These are phyloP conservation scores for Suillus brevipes DNA, from an alignment of 768 basidiomycete species.

Conservation along the genomic window DNA sequence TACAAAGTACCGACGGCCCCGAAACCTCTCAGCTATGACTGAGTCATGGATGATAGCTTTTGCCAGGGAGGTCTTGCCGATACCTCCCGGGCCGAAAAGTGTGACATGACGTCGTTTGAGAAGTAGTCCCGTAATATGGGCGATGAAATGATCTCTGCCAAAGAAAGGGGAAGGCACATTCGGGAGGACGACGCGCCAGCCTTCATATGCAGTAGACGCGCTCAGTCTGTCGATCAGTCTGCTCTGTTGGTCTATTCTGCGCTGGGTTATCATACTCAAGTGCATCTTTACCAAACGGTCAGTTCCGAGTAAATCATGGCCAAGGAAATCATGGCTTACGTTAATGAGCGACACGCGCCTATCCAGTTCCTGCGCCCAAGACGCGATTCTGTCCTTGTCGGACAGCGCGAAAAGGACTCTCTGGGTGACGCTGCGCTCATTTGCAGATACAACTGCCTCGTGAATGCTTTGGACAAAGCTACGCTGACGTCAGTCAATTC, in stretches of 20 bases:
- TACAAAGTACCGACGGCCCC: slow-evolving; percentile 3
- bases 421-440: background rate
- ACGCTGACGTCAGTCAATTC: background rate
- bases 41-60: slow-evolving; percentile 6
- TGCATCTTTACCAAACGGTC: background rate
- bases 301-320: background rate
- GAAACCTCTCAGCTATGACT: slow-evolving; percentile 1
- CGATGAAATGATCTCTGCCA: background rate
- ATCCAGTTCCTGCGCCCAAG: background rate
- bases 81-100: slow-evolving; percentile 5
- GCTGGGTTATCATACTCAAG: background rate
- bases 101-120: slow-evolving; percentile 2
- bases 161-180: background rate
- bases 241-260: background rate
- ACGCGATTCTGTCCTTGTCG: background rate
- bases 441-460: background rate
- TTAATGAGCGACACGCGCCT: background rate
- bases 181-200: background rate
- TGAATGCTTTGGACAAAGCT: background rate
- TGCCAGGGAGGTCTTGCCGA: slow-evolving; percentile 5
- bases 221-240: background rate
- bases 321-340: background rate
- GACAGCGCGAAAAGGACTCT: background rate
- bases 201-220: background rate
- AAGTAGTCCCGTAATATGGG: background rate